phyloP scores from a whole-genome alignment of 495 filamentous ascomycete genomes.

The Achaetomiella virescens region DNA sequence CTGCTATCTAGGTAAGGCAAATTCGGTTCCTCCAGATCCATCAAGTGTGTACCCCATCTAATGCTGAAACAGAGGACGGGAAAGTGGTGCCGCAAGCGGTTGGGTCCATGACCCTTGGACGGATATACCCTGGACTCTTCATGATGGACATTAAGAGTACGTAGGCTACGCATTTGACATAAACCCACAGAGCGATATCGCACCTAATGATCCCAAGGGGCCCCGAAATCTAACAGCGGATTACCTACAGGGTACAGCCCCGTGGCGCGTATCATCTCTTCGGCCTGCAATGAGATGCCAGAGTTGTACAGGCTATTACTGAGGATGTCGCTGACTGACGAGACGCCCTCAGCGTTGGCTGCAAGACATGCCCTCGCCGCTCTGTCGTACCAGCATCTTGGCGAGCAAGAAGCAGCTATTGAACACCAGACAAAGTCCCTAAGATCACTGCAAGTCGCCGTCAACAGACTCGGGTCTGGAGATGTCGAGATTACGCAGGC shows the following conservation, averaged over 20 bases:
- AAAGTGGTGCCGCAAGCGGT: too few species aligned
- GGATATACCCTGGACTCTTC: too few species aligned
- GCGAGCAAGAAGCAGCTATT: not conserved
- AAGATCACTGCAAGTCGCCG: constrained; percentile 9
- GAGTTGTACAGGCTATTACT: constrained; percentile 16
- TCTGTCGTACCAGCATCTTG: constrained; percentile 15
- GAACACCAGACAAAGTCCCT: constrained; percentile 14
- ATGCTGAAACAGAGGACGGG: too few species aligned
- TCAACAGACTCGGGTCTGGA: not conserved
- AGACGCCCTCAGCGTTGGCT: constrained; percentile 12
- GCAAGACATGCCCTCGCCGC: constrained; percentile 18
- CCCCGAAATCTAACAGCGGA: too few species aligned
- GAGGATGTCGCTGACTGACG: constrained; percentile 16
- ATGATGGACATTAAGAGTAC: too few species aligned
- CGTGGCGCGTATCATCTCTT: constrained; percentile 3
- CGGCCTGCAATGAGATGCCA: constrained; percentile 4
- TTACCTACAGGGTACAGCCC: constrained; percentile 5
- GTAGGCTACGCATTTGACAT: too few species aligned
- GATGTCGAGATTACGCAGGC: not conserved
- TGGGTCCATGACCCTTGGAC: too few species aligned
- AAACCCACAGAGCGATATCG: too few species aligned
- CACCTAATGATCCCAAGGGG: too few species aligned
- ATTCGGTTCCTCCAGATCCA: too few species aligned
- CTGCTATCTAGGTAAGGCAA: not conserved
- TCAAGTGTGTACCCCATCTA: too few species aligned